Percentiles rank a stretch among this genome's conserved stretches.
phyloP scores from a whole-genome alignment of 495 filamentous ascomycete genomes.

The Trichoderma orchidacearum region DNA sequence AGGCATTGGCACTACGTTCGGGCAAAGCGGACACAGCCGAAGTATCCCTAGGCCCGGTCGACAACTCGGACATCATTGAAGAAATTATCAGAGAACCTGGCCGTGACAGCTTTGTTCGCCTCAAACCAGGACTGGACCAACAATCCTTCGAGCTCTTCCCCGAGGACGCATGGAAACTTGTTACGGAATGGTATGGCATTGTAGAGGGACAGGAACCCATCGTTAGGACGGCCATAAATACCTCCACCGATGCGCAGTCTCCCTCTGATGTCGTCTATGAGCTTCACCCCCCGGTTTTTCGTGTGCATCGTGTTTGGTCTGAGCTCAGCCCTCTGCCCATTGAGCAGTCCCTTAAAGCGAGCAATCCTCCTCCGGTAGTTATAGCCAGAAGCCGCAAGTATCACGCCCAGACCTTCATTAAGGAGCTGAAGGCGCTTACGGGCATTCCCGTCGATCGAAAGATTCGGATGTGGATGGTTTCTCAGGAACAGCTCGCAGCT shows the following conservation, averaged over 20 bases:
- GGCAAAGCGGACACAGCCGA: slow-evolving; percentile 37
- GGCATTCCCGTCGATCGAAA: slow-evolving; percentile 54
- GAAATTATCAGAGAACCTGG: slow-evolving; percentile 30
- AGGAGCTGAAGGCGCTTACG: slow-evolving; percentile 49
- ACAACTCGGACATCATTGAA: slow-evolving; percentile 63
- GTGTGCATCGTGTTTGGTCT: slow-evolving; percentile 62
- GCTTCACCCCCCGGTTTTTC: slow-evolving; percentile 73
- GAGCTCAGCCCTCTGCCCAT: slow-evolving; percentile 39
- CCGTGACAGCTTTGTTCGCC: slow-evolving; percentile 50
- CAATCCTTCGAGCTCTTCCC: slow-evolving; percentile 72
- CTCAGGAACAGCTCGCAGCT: background rate
- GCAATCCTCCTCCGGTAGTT: slow-evolving; percentile 41
- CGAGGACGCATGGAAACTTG: slow-evolving; percentile 63
- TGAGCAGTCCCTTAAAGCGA: slow-evolving; percentile 40
- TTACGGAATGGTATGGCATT: slow-evolving; percentile 72
- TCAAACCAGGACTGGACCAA: slow-evolving; percentile 55
- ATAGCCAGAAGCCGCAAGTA: slow-evolving; percentile 56
- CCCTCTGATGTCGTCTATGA: slow-evolving; percentile 67
- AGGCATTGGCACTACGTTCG: slow-evolving; percentile 46
- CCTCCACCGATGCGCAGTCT: slow-evolving; percentile 36
- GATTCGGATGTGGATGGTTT: slow-evolving; percentile 53
- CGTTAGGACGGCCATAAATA: slow-evolving; percentile 65
- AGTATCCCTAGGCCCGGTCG: slow-evolving; percentile 61
- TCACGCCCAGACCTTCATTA: slow-evolving; percentile 58
- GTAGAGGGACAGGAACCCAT: slow-evolving; percentile 58